Evolutionary conservation across 1,284 basidiomycete genomes (phyloP), one percentile per base, ranked within the genome.

Genomic region (Wallemia mellicola): DNA sequence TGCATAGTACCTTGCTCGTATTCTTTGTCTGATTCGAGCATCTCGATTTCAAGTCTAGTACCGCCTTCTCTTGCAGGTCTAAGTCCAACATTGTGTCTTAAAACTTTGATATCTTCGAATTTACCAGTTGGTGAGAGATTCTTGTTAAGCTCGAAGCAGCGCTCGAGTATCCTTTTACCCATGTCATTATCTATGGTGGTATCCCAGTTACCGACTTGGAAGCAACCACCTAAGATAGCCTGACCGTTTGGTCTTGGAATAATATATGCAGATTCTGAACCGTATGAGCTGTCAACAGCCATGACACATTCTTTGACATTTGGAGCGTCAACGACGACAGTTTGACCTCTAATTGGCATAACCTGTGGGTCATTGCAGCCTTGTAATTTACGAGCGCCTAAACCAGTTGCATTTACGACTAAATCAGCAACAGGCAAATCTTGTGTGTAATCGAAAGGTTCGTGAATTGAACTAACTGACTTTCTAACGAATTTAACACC

Each of bases 271-370:
- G 64, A 63, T 32, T 71, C 66, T 58, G 57, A 28, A 59, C 48
- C 62, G 54, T 32, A 60, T 48, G 38, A 48, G 38, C 62, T 59
- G 63, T 57, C 59, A 65, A 58, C 57, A 25, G 48, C 32, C 32
- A 74, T 58, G 61, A 74, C 57, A 61, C 68, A 73, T 60, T 76
- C 72, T 30, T 71, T 70, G 60, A 76, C 65, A 27, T 68, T 77
- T 1, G 86, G 86, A 0, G 85, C 82, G 59, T 77, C 71, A 15
- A 86, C 73, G 26, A 86, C 70, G 9, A 88, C 78, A 0, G 85
- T 89, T 70, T 94, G 89, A 0, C 89, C 89, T 54, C 86, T 76
- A 59, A 88, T 77, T 0, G 88, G 87, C 66, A 79, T 79, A 24
- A 88, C 75, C 19, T 71, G 70, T 59, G 73, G 72, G 66, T 87